Evolutionary conservation across 306 rosid species (phyloP), one percentile per base, ranked within the genome.

Genomic region (Vicia faba): DNA sequence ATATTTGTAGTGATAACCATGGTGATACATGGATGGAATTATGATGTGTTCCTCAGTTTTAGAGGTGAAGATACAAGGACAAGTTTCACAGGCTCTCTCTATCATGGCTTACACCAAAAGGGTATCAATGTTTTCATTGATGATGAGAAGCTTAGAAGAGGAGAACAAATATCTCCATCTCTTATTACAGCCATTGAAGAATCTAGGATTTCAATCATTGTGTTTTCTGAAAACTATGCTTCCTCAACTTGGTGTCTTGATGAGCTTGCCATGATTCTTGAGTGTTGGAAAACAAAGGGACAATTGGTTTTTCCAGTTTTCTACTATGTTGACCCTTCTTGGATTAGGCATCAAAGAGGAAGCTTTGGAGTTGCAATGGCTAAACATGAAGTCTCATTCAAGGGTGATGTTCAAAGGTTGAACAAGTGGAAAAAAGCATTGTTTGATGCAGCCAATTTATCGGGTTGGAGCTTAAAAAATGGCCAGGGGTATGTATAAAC

Each of bases 21-120:
- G 54, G 38, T 38, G 70, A 11, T 11, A 7, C 10, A 5, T 11
- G 66, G 33, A 39, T 76, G 84, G 76, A 12, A 33, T 11, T 73
- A 76, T 29, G 87, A 79, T 64, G 87, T 83, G 5, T 78, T 84
- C 35, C 49, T 84, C 12, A 78, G 88, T 71, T 79, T 79, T 61
- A 61, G 66, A 61, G 66, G 66, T 61, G 66, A 61, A 61, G 66
- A 61, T 61, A 61, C 66, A 19, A 61, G 83, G 11, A 51, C 16
- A 40, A 66, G 39, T 33, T 84, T 84, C 69, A 56, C 82, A 0
- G 75, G 79, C 9, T 56, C 46, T 65, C 78, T 84, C 4, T 79
- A 78, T 33, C 69, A 75, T 25, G 80, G 78, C 72, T 43, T 84
- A 8, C 13, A 10, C 26, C 59, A 53, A 46, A 67, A 65, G 69